Conservation (phyloP, 2,329 filamentous ascomycete genomes). For the Trichoderma lentiforme region DNA sequence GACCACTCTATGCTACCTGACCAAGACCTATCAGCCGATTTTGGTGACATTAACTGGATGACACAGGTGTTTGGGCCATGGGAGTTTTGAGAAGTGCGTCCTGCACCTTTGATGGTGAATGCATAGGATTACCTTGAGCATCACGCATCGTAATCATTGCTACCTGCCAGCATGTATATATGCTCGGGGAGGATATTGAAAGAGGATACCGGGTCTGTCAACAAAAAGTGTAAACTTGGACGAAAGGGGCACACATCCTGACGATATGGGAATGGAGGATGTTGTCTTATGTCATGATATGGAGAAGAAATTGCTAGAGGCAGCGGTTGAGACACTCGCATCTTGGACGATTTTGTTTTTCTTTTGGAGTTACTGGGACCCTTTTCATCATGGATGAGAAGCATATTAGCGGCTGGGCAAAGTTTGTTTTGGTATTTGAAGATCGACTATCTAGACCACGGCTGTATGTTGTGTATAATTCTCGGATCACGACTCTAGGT, state of each 20-base stretch:
- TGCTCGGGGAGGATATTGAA: background rate
- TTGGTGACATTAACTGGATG: conserved; percentile 38
- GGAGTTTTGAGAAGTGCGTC: conserved; percentile 28
- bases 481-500: background rate
- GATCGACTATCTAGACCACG: background rate
- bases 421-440: background rate
- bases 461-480: background rate
- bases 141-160: background rate
- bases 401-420: background rate
- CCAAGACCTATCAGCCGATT: conserved; percentile 28
- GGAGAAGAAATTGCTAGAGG: background rate
- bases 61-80: conserved; percentile 38
- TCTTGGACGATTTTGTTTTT: background rate
- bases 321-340: background rate
- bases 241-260: background rate
- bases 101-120: background rate
- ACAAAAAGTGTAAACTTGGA: background rate
- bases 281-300: background rate
- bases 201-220: background rate
- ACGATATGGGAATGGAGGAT: background rate
- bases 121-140: background rate
- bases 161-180: background rate
- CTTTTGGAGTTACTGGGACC: background rate
- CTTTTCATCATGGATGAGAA: background rate
- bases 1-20: conserved; percentile 20